A percentile compares a stretch with the other conserved stretches of the same genome.
Conservation (phyloP, 2,329 filamentous ascomycete species). For the Cladosporium oxysporum region DNA sequence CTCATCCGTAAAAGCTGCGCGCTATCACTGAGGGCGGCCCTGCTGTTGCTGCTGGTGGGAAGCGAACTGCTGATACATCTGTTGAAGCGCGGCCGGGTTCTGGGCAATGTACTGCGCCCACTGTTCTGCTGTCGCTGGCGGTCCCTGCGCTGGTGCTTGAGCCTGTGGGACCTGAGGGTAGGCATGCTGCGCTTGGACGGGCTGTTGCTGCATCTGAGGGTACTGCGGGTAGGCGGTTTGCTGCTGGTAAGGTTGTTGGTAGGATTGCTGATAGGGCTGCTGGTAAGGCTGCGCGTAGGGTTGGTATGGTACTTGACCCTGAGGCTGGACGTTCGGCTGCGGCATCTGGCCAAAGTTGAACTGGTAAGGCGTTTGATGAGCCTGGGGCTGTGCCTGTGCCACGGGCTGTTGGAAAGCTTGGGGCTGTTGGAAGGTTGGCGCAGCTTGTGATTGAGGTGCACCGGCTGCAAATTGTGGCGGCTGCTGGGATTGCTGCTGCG, state of each 20-base stretch:
- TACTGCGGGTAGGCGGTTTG: conserved; percentile 33
- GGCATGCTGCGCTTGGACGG: conserved; percentile 26
- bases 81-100: conserved; percentile 2
- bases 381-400: neutral
- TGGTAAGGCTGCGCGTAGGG: conserved; percentile 14
- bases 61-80: neutral
- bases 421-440: neutral
- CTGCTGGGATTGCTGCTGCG: conserved; percentile 1
- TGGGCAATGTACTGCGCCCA: conserved; percentile 4
- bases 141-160: conserved; percentile 25
- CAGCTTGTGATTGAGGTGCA: conserved; percentile 15
- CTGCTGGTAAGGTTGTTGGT: conserved; percentile 17
- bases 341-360: conserved; percentile 2
- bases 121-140: conserved; percentile 22
- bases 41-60: conserved; percentile 17
- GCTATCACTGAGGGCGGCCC: neutral
- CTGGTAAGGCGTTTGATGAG: neutral
- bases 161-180: conserved; percentile 24
- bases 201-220: conserved; percentile 23
- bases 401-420: neutral
- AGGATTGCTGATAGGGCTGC: conserved; percentile 20
- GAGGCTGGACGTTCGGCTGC: conserved; percentile 15
- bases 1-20: neutral
- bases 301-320: conserved; percentile 4
- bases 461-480: neutral